phyloP scores from a whole-genome alignment of 2,329 filamentous ascomycete species.

The Nemania sp. region DNA sequence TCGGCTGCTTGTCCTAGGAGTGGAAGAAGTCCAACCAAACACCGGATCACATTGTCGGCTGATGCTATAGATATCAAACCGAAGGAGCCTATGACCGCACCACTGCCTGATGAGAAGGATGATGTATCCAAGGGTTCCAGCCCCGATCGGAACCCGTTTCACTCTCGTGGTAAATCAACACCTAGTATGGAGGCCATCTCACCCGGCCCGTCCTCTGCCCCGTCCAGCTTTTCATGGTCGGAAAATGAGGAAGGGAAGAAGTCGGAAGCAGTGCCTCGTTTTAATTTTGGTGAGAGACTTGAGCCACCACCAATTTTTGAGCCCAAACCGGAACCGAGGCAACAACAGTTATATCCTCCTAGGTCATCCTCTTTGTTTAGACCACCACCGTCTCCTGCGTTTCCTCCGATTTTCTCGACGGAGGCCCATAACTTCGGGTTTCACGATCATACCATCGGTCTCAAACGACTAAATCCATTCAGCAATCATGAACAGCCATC shows the following conservation, averaged over 20 bases:
- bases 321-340: constrained; percentile 37
- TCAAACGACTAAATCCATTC: constrained; percentile 44
- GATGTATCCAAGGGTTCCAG: constrained; percentile 56
- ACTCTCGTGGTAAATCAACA: constrained; percentile 66
- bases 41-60: constrained; percentile 70
- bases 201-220: constrained; percentile 75
- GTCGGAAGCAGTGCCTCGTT: constrained; percentile 55
- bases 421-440: constrained; percentile 58
- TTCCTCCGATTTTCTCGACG: constrained; percentile 56
- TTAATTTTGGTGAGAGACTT: constrained; percentile 53
- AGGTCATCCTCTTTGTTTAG: constrained; percentile 49
- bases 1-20: constrained; percentile 63
- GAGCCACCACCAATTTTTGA: constrained; percentile 55
- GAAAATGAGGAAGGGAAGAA: constrained; percentile 61
- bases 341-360: constrained; percentile 41
- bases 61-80: constrained; percentile 65
- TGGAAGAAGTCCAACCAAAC: constrained; percentile 69
- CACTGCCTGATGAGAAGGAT: constrained; percentile 67
- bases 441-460: constrained; percentile 52
- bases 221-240: constrained; percentile 71
- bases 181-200: constrained; percentile 64
- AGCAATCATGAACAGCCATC: constrained; percentile 38
- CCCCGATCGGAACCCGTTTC: constrained; percentile 59
- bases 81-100: constrained; percentile 71
- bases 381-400: constrained; percentile 56